These are phyloP conservation scores for Neckera pumila DNA, from an alignment of 225 moss, liverwort and hornwort genomes.

Conservation along the genomic window DNA sequence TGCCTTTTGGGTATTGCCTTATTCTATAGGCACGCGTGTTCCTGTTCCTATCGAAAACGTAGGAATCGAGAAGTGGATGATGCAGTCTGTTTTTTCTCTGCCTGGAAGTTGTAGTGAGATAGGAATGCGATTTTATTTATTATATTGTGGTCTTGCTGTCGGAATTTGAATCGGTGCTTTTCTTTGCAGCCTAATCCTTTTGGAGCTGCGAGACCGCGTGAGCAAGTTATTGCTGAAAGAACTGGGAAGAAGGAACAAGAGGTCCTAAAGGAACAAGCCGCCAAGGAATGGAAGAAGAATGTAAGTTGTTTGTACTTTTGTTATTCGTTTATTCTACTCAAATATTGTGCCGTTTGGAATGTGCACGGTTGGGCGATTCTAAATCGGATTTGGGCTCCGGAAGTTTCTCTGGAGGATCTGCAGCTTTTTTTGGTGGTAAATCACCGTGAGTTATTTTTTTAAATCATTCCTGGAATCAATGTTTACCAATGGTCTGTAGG, in stretches of 20 bases:
- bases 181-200: constrained; percentile 86
- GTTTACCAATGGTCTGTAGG: too few relatives aligned
- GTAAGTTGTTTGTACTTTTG: constrained; percentile 10
- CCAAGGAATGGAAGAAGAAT: constrained; percentile 98
- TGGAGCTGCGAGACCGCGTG: constrained; percentile 94
- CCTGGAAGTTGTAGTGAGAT: not conserved
- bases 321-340: not conserved
- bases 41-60: not conserved
- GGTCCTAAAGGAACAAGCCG: constrained; percentile 83
- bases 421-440: not conserved
- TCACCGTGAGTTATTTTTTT: not conserved
- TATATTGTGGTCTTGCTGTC: not conserved
- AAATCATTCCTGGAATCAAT: not conserved
- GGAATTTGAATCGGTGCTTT: not conserved
- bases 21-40: not conserved
- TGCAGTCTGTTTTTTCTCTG: too few relatives aligned
- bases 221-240: constrained; percentile 97
- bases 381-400: not conserved
- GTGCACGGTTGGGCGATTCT: not conserved
- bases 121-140: not conserved
- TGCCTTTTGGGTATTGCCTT: not conserved
- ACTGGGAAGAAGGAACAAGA: constrained; percentile 96
- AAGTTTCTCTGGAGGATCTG: not conserved
- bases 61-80: not conserved
- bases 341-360: not conserved